phyloP scores from a whole-genome alignment of 805 yeast species.

The Lipomyces orientalis region DNA sequence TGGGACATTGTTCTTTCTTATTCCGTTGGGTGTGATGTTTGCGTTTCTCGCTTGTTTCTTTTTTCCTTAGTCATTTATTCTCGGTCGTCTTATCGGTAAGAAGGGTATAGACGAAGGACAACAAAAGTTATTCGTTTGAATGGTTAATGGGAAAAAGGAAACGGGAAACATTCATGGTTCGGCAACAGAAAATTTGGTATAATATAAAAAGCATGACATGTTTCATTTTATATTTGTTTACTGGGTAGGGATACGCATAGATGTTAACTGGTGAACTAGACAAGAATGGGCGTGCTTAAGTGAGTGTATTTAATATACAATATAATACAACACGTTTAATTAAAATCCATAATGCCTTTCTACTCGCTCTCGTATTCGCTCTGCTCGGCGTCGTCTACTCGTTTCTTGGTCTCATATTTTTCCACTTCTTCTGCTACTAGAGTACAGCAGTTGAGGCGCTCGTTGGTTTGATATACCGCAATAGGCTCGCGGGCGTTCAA shows the following conservation, averaged over 20 bases:
- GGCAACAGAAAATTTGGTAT: conserved; percentile 18
- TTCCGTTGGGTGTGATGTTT: conserved; percentile 14
- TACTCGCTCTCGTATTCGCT: conserved; percentile 21
- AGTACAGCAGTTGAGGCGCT: conserved; percentile 84
- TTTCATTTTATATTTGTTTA: conserved; percentile 16
- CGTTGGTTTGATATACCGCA: conserved; percentile 90
- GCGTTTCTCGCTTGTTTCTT: conserved; percentile 17
- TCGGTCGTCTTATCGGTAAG: conserved; percentile 8
- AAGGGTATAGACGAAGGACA: conserved; percentile 12
- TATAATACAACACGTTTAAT: not conserved
- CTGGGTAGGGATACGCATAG: conserved; percentile 26
- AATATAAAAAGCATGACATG: conserved; percentile 1
- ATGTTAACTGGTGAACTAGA: conserved; percentile 10
- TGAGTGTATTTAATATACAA: not conserved
- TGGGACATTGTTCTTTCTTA: conserved; percentile 4
- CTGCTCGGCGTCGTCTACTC: conserved; percentile 10
- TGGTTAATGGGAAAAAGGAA: conserved; percentile 30
- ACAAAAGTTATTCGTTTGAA: conserved; percentile 25
- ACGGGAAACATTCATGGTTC: conserved; percentile 23
- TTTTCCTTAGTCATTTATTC: conserved; percentile 15
- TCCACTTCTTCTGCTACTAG: conserved; percentile 76
- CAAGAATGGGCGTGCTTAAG: conserved; percentile 5
- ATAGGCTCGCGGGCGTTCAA: conserved; percentile 70
- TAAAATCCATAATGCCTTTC: not conserved
- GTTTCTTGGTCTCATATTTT: conserved; percentile 47